phyloP scores from a whole-genome alignment of 2,329 filamentous ascomycete genomes.

The Thyridium curvatum region DNA sequence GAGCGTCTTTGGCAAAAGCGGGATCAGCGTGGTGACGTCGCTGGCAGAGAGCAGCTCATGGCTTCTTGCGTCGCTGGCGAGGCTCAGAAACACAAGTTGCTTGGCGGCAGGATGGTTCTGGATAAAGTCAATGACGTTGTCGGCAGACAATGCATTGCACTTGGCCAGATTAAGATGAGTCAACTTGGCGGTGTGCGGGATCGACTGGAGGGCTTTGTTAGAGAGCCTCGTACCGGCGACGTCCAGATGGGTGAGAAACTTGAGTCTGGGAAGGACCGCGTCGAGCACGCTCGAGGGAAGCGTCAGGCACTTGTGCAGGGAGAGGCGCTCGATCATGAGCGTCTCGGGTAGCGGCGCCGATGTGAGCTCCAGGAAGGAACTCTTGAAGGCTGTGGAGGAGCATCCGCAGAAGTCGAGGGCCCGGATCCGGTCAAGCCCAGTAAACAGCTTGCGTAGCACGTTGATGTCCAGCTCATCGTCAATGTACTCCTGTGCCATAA shows the following conservation, averaged over 20 bases:
- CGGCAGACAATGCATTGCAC: conserved; percentile 63
- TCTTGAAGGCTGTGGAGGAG: conserved; percentile 61
- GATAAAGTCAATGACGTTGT: conserved; percentile 64
- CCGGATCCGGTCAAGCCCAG: conserved; percentile 55
- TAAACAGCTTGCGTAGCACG: conserved; percentile 66
- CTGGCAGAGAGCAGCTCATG: conserved; percentile 63
- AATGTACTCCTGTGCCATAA: conserved; percentile 74
- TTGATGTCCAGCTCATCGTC: conserved; percentile 66
- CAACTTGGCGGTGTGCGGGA: conserved; percentile 64
- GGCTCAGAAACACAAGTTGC: conserved; percentile 64
- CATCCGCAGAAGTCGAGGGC: conserved; percentile 75
- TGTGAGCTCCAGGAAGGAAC: conserved; percentile 49
- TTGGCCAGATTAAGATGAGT: conserved; percentile 75
- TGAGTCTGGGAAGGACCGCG: conserved; percentile 62
- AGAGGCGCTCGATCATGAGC: conserved; percentile 60
- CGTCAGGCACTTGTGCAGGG: conserved; percentile 72
- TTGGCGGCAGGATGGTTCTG: conserved; percentile 63
- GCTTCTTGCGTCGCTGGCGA: conserved; percentile 65
- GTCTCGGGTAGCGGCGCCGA: conserved; percentile 39
- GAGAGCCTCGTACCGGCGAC: conserved; percentile 74
- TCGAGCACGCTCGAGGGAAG: conserved; percentile 63
- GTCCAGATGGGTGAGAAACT: conserved; percentile 68
- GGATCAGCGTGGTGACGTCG: conserved; percentile 60
- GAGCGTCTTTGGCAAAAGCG: conserved; percentile 58
- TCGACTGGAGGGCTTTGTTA: conserved; percentile 61